Evolutionary conservation across 2,329 filamentous ascomycete genomes (phyloP).

Genomic region (Calonectria fujianensis): DNA sequence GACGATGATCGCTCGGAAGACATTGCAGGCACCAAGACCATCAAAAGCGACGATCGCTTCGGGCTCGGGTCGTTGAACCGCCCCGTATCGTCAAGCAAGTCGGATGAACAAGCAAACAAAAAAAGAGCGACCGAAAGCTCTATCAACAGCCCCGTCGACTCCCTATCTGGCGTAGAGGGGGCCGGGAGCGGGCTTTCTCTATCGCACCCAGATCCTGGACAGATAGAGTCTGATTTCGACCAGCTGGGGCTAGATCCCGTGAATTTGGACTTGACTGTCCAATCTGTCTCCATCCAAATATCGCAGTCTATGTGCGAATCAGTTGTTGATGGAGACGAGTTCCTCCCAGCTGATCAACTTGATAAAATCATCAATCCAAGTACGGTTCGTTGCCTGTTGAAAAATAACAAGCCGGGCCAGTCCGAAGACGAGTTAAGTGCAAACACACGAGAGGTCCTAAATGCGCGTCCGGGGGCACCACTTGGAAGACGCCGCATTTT

Average conservation of each 20-base stretch:
- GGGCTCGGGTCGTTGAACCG: not conserved
- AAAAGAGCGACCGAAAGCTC: not conserved
- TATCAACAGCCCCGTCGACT: not conserved
- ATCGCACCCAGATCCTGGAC: not conserved
- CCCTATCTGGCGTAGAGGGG: not conserved
- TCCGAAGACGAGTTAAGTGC: not conserved
- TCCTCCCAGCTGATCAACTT: not conserved
- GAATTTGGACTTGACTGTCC: not conserved
- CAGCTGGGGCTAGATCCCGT: not conserved
- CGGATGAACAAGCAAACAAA: not conserved
- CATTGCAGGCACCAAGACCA: not conserved
- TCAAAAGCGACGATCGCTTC: not conserved
- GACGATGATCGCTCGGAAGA: conserved; percentile 4
- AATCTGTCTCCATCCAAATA: not conserved
- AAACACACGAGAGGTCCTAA: not conserved
- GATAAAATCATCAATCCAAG: not conserved
- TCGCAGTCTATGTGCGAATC: not conserved
- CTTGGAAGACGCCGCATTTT: conserved; percentile 1
- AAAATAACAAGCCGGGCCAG: not conserved
- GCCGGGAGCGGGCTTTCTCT: not conserved
- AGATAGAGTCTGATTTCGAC: not conserved
- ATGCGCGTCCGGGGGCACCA: not conserved
- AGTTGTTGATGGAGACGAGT: not conserved
- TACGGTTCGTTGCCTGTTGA: not conserved
- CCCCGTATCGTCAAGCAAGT: not conserved